Percentiles rank a stretch among this genome's conserved stretches.
Conservation (phyloP, 805 yeast species). For the Candida easanensis region DNA sequence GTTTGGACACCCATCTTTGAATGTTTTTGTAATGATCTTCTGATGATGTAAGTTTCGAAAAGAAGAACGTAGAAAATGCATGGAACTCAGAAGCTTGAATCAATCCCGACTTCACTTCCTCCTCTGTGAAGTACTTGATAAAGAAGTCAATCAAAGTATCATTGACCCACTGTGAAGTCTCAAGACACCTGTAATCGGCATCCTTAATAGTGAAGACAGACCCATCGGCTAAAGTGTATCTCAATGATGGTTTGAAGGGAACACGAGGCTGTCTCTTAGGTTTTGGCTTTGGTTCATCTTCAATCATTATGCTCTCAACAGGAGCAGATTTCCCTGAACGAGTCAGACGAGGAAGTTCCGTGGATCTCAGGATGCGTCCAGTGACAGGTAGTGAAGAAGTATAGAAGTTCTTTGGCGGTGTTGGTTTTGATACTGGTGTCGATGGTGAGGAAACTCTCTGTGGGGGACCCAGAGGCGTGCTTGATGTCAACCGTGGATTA, state of each 20-base stretch:
- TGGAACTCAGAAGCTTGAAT: conserved; percentile 38
- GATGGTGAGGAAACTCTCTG: no score
- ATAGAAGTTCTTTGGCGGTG: no score
- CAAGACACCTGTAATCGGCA: conserved; percentile 75
- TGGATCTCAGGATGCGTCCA: no score
- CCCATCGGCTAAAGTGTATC: conserved; percentile 51
- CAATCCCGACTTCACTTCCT: conserved; percentile 26
- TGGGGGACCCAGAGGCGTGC: no score
- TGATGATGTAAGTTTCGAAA: conserved; percentile 53
- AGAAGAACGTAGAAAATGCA: conserved; percentile 83
- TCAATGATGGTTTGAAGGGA: conserved; percentile 38
- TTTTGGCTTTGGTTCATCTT: conserved; percentile 2
- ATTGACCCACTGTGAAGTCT: conserved; percentile 83
- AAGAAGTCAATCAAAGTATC: conserved; percentile 87
- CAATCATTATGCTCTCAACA: conserved; percentile 4
- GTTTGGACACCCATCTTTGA: conserved; percentile 72
- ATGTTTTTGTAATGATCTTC: conserved; percentile 56
- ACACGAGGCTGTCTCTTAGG: neutral
- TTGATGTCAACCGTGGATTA: no score
- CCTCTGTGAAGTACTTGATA: conserved; percentile 54
- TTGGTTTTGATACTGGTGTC: no score
- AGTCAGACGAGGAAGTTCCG: neutral
- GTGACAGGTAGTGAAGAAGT: no score
- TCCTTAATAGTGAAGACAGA: conserved; percentile 55
- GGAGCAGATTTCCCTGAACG: neutral